Base-by-base conservation (phyloP, 192 early-diverging fungal species). In the Funneliformis geosporum region DNA sequence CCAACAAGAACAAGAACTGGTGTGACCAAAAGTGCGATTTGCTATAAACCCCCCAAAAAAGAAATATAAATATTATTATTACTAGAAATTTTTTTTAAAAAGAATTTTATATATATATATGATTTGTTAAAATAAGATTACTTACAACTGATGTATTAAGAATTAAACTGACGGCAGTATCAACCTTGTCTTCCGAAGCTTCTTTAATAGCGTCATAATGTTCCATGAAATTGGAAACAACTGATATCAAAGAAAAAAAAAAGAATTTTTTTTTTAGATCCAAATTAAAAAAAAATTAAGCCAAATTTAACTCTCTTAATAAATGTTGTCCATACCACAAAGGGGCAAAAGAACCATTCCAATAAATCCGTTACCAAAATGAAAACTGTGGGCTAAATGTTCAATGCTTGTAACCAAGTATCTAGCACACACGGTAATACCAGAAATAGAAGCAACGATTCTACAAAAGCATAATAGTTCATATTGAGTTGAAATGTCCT, bases 261-360 rank as follows among this genome's bases (percentile, higher is more conserved):
- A 44, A 42, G 6, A 67, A 18, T 50, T 10, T 27, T 0, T n/a
- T n/a, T 8, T 28, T 73, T 73, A 55, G 6, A 55, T 25, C 11
- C 8, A 28, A 59, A 55, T 55, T 21, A 11, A 75, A 75, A 42
- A 81, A 82, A 33, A 70, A 80, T 8, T 72, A 79, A 78, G 68
- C 18, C 77, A 43, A 70, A 82, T 66, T 76, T 65, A 11, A 80
- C 10, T 10, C 70, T 74, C 7, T 75, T 47, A 43, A 78, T 78
- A 38, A 78, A 55, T 28, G 76, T 28, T 5, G 43, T 61, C 39
- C 64, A 69, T 46, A 80, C 92, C 89, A 97, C 95, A 78, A 97
- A 94, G 90, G 2, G 97, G 97, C 60, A 99, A 75, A 39, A 99
- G 80, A 43, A 99, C 92, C 81, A 97, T 92, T 18, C 97, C 97